Evolutionary conservation across 192 early-diverging fungal species (phyloP), one percentile per base, ranked within the genome.

Genomic region (Coemansia sp.): DNA sequence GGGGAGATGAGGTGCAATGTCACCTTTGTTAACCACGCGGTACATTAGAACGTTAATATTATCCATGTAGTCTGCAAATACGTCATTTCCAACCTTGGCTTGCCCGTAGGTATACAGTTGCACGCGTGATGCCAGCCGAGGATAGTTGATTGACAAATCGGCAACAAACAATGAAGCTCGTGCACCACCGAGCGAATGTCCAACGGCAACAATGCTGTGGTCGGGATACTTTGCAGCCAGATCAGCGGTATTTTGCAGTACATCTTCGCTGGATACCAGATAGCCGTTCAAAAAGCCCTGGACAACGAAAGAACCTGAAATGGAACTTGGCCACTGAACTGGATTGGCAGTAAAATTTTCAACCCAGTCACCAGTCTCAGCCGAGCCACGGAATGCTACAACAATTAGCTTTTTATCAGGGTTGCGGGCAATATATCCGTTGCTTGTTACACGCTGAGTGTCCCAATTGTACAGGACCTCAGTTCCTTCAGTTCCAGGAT

Each of bases 141-240:
- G 67, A 17, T 68, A 41, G 9, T 51, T 35, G 3, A 17, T 37
- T 17, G 64, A 49, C 9, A 77, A 24, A 10, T 76, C 73, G 3
- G 68, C 68, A 23, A 73, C 75, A 59, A 69, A 73, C 56, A 82
- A 22, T 3, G 72, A 52, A 6, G 80, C 70, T 5, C 72, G 67
- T 7, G 80, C 47, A 0, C 69, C 79, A 15, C 79, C 79, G 10
- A 82, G 64, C 15, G 79, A 82, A 35, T 77, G 75, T 2, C 80
- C 80, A 1, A 62, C 59, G 5, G 71, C 68, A 35, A 67, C 45
- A 47, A 82, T 68, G 6, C 1, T 51, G 43, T 77, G 65, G 12
- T 57, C 65, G 4, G 80, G 80, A 35, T 70, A 67, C 43, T 53
- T 17, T n/a, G 12, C 38, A 7, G 65, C 62, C 25, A 77, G 57